Evolutionary conservation across 805 yeast species (phyloP).

Genomic region (Metschnikowia dekortorum): DNA sequence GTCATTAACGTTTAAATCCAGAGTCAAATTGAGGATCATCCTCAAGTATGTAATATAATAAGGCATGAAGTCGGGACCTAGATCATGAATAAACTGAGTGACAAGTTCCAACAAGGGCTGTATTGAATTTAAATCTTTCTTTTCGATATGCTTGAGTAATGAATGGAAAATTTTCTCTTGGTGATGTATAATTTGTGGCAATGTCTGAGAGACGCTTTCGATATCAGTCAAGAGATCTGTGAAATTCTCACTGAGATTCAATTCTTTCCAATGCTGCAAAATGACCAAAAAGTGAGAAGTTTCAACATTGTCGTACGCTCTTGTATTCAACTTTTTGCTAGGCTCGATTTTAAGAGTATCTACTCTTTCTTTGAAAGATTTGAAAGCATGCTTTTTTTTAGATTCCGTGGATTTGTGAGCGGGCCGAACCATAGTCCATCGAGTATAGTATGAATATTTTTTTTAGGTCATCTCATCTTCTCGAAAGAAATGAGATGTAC

Average conservation of each 20-base stretch:
- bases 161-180: slow-evolving; percentile 52
- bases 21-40: slow-evolving; percentile 46
- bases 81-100: slow-evolving; percentile 84
- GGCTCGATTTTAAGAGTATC: slow-evolving; percentile 85
- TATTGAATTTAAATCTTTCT: slow-evolving; percentile 64
- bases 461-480: slow-evolving; percentile 15
- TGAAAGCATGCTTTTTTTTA: slow-evolving; percentile 53
- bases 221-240: slow-evolving; percentile 57
- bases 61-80: slow-evolving; percentile 84
- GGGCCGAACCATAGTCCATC: neutral
- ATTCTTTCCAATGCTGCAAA: slow-evolving; percentile 81
- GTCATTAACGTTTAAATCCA: slow-evolving; percentile 34
- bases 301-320: slow-evolving; percentile 68
- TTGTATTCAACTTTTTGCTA: slow-evolving; percentile 44
- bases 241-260: slow-evolving; percentile 71
- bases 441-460: neutral
- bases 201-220: slow-evolving; percentile 53
- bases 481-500: slow-evolving; percentile 9
- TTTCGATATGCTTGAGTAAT: slow-evolving; percentile 43
- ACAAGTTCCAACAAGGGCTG: slow-evolving; percentile 76
- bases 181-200: slow-evolving; percentile 79
- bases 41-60: slow-evolving; percentile 54
- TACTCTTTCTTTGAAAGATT: slow-evolving; percentile 79
- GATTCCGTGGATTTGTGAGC: slow-evolving; percentile 47
- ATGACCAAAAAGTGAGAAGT: slow-evolving; percentile 77